Percentiles rank a stretch among this genome's conserved stretches.
phyloP scores from a whole-genome alignment of 495 filamentous ascomycete genomes.

The Bryoglossum gracile region DNA sequence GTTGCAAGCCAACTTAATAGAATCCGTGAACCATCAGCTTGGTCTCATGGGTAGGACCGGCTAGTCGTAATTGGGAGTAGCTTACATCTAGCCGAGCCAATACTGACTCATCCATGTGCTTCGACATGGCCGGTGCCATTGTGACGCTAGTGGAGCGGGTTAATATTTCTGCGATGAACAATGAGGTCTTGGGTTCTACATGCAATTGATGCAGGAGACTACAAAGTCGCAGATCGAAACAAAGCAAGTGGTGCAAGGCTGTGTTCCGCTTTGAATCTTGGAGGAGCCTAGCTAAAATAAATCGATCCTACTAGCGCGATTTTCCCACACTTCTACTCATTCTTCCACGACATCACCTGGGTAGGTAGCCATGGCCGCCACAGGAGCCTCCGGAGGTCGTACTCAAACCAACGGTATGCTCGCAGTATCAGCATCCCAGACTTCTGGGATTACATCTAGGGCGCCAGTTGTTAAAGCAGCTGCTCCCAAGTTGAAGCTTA shows the following conservation, averaged over 20 bases:
- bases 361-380: conserved; percentile 4
- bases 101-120: no score
- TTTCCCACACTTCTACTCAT: no score
- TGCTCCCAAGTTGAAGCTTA: conserved; percentile 66
- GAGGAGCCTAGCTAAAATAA: no score
- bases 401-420: conserved; percentile 52
- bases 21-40: no score
- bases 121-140: no score
- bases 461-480: conserved; percentile 46
- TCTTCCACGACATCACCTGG: background rate
- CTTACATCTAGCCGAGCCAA: no score
- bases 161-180: background rate
- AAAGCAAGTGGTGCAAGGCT: background rate
- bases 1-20: no score
- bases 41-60: no score
- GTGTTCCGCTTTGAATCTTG: background rate
- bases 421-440: conserved; percentile 48
- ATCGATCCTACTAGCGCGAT: no score
- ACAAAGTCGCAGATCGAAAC: no score
- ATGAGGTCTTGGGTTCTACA: background rate
- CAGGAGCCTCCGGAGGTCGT: conserved; percentile 27
- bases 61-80: no score
- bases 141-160: background rate
- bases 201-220: no score
- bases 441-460: conserved; percentile 43